Base-by-base conservation (phyloP, 805 yeast genomes). In the Suhomyces faveliae region DNA sequence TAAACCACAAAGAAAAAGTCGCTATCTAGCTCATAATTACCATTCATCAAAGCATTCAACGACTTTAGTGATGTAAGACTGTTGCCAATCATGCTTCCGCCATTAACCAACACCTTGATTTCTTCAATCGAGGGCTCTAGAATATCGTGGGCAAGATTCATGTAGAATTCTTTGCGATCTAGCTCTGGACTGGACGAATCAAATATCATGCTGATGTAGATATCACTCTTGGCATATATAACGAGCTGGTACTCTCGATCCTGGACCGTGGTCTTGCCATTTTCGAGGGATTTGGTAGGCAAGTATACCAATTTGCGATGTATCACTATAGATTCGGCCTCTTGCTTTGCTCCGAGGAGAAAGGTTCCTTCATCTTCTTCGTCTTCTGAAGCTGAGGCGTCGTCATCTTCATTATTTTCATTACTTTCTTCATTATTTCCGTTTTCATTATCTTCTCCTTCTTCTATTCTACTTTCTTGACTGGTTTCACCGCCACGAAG, bases 1-100 rank as follows among this genome's bases (percentile, higher is more conserved):
- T 61, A 66, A 3, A 71, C 60, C 9, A 71, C 61, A 51, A 61
- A 71, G 51, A 71, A 73, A 49, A 73, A 73, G 22, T 68, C 70
- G 23, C 56, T 57, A 43, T 70, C 74, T 4, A 61, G 24, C 6
- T 57, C 63, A 11, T 33, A 17, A 3, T 9, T 30, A 17, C 12
- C 13, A 7, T 15, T 35, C 4, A 58, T 15, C 13, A 56, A 43
- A 6, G 54, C 52, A 21, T 57, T 57, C 2, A 66, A 48, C 2
- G 69, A 62, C 25, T 46, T 57, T 3, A 71, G 52, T 1, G 75
- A 67, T 10, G 60, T 55, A 2, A 64, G 43, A 48, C 73, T 68
- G n/a, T 56, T 55, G 19, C 58, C 61, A 15, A 68, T 41, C 2
- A 54, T 48, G 24, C 61, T 51, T 5, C 58, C 67, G 3, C 57